Evolutionary conservation across 345 rosid genomes (phyloP).

Genomic region (Dovyalis caffra): DNA sequence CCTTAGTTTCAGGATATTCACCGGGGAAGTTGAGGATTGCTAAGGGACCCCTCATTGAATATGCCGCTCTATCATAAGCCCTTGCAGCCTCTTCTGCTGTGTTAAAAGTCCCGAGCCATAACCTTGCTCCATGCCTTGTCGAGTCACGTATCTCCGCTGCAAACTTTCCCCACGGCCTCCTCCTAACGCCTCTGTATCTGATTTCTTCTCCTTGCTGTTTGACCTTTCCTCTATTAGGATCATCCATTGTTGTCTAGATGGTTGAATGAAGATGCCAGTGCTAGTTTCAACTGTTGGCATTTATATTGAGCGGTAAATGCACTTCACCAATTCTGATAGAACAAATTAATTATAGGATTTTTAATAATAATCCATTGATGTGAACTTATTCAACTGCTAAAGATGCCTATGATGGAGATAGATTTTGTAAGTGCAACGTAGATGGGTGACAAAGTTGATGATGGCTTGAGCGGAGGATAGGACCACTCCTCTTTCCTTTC

Average conservation of each 20-base stretch:
- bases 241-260: constrained; percentile 13
- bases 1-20: constrained; percentile 34
- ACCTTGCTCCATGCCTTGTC: constrained; percentile 52
- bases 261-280: neutral
- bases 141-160: constrained; percentile 95
- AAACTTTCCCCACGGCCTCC: constrained; percentile 82
- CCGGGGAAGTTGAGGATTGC: constrained; percentile 79
- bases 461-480: neutral
- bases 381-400: neutral
- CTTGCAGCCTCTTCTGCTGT: constrained; percentile 79
- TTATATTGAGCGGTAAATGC: neutral
- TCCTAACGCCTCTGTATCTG: constrained; percentile 58
- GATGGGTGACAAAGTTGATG: constrained; percentile 1
- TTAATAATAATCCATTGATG: neutral
- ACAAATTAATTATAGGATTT: neutral
- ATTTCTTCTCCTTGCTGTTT: constrained; percentile 22
- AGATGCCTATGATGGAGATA: neutral
- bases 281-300: neutral
- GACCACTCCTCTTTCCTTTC: neutral
- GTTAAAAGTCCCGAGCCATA: constrained; percentile 84
- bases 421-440: neutral
- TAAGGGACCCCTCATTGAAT: constrained; percentile 55
- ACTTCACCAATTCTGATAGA: neutral
- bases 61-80: constrained; percentile 82
- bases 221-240: constrained; percentile 22